phyloP scores from a whole-genome alignment of 768 basidiomycete species.

The Ephemerocybe angulata region DNA sequence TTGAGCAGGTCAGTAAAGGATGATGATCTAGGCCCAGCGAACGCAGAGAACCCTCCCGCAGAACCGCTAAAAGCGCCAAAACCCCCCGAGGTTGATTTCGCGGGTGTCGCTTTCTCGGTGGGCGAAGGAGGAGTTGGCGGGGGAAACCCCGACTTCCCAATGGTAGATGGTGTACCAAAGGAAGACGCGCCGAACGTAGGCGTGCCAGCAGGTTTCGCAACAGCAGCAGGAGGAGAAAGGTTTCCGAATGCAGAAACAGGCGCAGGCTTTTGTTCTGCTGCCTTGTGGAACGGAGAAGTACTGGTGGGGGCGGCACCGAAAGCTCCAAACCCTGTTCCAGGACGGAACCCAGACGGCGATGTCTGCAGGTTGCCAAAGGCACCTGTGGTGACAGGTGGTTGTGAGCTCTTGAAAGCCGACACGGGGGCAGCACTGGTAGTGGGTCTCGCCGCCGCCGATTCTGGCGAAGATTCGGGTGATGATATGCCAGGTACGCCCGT shows the following conservation, averaged over 20 bases:
- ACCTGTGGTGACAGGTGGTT: constrained; percentile 12
- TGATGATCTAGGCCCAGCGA: constrained; percentile 46
- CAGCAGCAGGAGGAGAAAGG: constrained; percentile 12
- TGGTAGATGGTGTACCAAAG: constrained; percentile 36
- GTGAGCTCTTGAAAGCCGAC: background rate
- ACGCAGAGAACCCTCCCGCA: constrained; percentile 39
- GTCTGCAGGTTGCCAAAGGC: constrained; percentile 31
- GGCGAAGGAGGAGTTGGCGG: constrained; percentile 26
- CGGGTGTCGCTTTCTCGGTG: constrained; percentile 16
- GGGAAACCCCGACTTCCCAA: constrained; percentile 26
- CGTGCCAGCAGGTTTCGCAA: constrained; percentile 19
- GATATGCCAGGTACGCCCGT: background rate
- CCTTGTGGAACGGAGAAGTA: constrained; percentile 55
- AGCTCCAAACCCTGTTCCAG: constrained; percentile 43
- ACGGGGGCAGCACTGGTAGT: background rate
- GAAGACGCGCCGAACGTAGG: constrained; percentile 25
- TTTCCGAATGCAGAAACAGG: constrained; percentile 37
- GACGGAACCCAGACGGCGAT: constrained; percentile 30
- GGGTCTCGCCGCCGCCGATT: background rate
- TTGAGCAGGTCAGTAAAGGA: constrained; percentile 58
- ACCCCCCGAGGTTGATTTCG: constrained; percentile 28
- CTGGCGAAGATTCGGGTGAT: constrained; percentile 15
- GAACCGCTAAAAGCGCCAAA: constrained; percentile 52
- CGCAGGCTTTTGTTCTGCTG: constrained; percentile 27
- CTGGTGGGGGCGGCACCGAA: constrained; percentile 40